Percentiles rank a stretch among this genome's conserved stretches.
phyloP scores from a whole-genome alignment of 1,284 basidiomycete genomes.

The Ganoderma lingzhi region DNA sequence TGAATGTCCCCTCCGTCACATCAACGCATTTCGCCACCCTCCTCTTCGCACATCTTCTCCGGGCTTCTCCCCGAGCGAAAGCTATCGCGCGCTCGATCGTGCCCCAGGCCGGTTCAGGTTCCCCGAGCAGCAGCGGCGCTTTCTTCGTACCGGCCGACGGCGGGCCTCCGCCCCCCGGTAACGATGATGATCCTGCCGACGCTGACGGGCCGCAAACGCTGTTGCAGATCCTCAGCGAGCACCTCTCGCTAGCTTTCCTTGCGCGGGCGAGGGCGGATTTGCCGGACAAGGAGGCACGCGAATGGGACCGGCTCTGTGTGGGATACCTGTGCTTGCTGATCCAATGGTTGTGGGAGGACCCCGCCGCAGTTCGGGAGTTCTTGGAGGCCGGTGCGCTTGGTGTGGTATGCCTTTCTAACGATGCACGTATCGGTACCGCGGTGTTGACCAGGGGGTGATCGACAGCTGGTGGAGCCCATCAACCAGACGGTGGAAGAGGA shows the following conservation, averaged over 20 bases:
- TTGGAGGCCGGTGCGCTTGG: constrained; percentile 91
- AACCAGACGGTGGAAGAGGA: constrained; percentile 91
- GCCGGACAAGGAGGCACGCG: constrained; percentile 70
- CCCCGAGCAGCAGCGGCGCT: constrained; percentile 43
- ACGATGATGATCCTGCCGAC: constrained; percentile 47
- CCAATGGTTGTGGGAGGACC: constrained; percentile 98
- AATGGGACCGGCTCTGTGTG: constrained; percentile 92
- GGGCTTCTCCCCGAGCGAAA: constrained; percentile 77
- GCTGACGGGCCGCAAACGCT: constrained; percentile 71
- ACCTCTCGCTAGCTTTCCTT: constrained; percentile 74
- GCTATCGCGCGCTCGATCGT: constrained; percentile 76
- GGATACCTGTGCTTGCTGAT: constrained; percentile 86
- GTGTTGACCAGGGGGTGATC: neutral
- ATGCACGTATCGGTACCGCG: neutral
- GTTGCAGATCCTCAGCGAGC: constrained; percentile 77
- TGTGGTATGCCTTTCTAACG: constrained; percentile 65
- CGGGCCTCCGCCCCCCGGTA: constrained; percentile 42
- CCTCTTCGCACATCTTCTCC: constrained; percentile 76
- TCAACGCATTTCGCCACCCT: constrained; percentile 75
- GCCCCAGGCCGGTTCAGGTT: constrained; percentile 53
- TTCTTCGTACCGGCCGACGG: constrained; percentile 83
- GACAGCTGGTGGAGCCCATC: constrained; percentile 90
- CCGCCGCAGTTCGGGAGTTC: constrained; percentile 88
- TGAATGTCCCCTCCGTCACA: constrained; percentile 60
- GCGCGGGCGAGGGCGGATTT: constrained; percentile 73